A percentile compares a stretch with the other conserved stretches of the same genome.
phyloP scores from a whole-genome alignment of 495 filamentous ascomycete genomes.

The Annulohypoxylon maeteangense region DNA sequence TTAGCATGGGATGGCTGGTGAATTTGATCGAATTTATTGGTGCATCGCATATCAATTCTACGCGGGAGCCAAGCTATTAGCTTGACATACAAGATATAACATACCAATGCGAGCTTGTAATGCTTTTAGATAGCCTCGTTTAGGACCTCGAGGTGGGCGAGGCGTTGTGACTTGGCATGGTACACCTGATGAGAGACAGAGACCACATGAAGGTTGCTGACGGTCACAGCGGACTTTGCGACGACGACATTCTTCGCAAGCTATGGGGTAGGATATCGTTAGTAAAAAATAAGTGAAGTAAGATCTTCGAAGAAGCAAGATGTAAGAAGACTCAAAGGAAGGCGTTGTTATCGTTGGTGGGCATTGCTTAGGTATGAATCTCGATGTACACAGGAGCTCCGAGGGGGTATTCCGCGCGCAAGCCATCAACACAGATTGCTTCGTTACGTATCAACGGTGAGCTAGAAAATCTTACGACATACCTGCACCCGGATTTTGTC shows the following conservation, averaged over 20 bases:
- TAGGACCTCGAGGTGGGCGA: constrained; percentile 38
- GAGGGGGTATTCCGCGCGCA: constrained; percentile 19
- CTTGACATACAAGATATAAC: neutral
- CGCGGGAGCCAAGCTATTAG: neutral
- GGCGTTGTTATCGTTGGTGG: constrained; percentile 17
- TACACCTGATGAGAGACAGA: constrained; percentile 37
- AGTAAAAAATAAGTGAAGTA: neutral
- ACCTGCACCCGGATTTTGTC: constrained; percentile 43
- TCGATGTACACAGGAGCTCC: constrained; percentile 6
- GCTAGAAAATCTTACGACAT: constrained; percentile 19
- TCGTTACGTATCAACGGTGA: neutral
- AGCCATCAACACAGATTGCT: neutral
- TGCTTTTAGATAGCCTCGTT: constrained; percentile 40
- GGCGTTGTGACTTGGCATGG: constrained; percentile 40
- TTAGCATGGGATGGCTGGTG: constrained; percentile 4
- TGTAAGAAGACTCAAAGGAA: constrained; percentile 22
- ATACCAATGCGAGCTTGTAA: constrained; percentile 44
- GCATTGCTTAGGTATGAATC: constrained; percentile 24
- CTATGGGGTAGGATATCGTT: constrained; percentile 2
- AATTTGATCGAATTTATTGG: neutral
- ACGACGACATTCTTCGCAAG: constrained; percentile 44
- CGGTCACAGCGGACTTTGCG: constrained; percentile 42
- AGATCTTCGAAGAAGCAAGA: neutral
- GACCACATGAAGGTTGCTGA: constrained; percentile 38
- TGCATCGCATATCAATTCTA: neutral